These are phyloP conservation scores for Withania somnifera DNA, from an alignment of 305 asterid species.

Conservation along the genomic window DNA sequence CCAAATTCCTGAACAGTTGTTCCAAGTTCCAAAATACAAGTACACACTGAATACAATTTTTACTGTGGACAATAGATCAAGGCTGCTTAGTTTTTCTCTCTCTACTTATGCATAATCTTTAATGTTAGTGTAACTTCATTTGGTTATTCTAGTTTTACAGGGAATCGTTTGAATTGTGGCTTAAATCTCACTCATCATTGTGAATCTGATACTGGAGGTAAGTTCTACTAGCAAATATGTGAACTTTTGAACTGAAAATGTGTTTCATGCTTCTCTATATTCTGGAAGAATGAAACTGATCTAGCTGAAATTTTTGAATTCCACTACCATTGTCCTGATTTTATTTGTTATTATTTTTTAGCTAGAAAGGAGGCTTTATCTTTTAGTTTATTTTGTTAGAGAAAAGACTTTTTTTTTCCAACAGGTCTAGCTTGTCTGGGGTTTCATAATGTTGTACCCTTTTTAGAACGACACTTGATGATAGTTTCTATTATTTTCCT, in stretches of 20 bases:
- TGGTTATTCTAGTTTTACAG: constrained; percentile 64
- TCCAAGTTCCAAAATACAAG: constrained; percentile 70
- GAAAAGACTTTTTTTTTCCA: neutral
- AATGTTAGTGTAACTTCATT: constrained; percentile 7
- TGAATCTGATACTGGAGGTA: constrained; percentile 53
- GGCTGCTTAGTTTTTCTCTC: neutral
- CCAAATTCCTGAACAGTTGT: constrained; percentile 50
- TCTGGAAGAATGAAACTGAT: neutral
- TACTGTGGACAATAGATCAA: neutral
- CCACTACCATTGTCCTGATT: neutral
- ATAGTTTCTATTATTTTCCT: neutral
- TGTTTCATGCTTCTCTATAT: neutral
- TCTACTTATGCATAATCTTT: neutral
- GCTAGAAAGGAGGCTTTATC: neutral
- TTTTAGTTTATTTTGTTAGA: neutral
- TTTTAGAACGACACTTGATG: neutral
- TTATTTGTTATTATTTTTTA: neutral
- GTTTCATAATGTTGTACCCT: neutral
- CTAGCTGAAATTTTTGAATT: neutral
- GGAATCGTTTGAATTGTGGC: constrained; percentile 71
- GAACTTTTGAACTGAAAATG: neutral
- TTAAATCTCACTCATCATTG: constrained; percentile 31
- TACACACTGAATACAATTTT: constrained; percentile 9
- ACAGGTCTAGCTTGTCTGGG: neutral
- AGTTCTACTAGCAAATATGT: neutral